phyloP scores from a whole-genome alignment of 139 green algal species.

The Tetradesmus lagerheimii region DNA sequence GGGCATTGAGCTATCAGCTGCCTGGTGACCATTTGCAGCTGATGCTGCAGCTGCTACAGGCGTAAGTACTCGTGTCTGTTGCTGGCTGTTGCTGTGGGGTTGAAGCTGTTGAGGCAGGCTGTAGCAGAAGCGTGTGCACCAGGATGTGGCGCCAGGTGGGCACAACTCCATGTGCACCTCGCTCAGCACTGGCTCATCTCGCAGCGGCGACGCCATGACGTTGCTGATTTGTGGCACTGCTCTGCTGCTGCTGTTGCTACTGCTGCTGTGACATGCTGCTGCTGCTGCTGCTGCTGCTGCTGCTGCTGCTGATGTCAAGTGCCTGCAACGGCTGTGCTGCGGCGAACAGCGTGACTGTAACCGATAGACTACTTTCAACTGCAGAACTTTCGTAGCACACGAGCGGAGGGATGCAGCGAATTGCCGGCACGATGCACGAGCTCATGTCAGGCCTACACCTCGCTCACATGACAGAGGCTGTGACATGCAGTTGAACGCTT shows the following conservation, averaged over 20 bases:
- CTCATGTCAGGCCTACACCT: not conserved
- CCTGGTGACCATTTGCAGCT: not conserved
- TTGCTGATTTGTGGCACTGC: not conserved
- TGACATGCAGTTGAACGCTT: not conserved
- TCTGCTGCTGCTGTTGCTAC: not conserved
- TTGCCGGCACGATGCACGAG: not conserved
- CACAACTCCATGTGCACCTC: slow-evolving; percentile 42
- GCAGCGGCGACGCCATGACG: not conserved
- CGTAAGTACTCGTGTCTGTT: not conserved
- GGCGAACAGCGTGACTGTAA: too few species aligned
- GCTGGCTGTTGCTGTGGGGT: not conserved
- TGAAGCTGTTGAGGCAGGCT: not conserved
- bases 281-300: slow-evolving; percentile 1
- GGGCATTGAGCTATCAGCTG: not conserved
- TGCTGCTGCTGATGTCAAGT: not conserved
- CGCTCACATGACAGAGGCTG: not conserved
- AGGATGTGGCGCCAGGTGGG: slow-evolving; percentile 1
- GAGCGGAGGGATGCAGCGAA: too few species aligned
- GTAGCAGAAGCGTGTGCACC: slow-evolving; percentile 42
- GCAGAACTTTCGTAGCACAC: too few species aligned
- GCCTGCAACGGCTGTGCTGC: too few species aligned
- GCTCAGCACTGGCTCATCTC: slow-evolving; percentile 30
- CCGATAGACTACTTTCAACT: too few species aligned
- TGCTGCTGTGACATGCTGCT: not conserved
- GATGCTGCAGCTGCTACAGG: not conserved